A percentile compares a stretch with the other conserved stretches of the same genome.
These are phyloP conservation scores for Stygiomarasmius scandens DNA, from an alignment of 1,284 basidiomycete genomes.

Conservation along the genomic window DNA sequence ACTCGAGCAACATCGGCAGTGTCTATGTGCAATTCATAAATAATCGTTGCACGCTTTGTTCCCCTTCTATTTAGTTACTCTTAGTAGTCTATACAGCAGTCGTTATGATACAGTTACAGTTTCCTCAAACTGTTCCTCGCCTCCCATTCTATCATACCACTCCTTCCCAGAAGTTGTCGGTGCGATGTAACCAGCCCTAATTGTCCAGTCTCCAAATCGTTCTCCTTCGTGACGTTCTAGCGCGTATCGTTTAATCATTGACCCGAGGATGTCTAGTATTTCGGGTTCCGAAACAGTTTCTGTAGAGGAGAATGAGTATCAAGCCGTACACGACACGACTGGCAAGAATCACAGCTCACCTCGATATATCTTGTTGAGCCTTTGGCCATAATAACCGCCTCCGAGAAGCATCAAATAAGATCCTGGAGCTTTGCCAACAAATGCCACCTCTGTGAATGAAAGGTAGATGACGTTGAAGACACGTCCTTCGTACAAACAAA, in stretches of 20 bases:
- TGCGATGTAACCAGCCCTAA: constrained; percentile 84
- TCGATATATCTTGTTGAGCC: constrained; percentile 92
- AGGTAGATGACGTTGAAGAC: neutral
- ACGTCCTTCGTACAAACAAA: neutral
- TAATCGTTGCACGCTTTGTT: too few species aligned
- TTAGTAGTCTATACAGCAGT: too few species aligned
- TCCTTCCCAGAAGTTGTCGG: constrained; percentile 76
- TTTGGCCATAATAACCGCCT: constrained; percentile 91
- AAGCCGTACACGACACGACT: neutral
- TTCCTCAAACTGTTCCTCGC: constrained; percentile 13
- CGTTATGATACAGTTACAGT: too few species aligned
- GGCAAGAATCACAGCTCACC: constrained; percentile 42
- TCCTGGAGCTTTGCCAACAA: constrained; percentile 95
- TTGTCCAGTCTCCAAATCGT: constrained; percentile 94
- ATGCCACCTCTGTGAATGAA: constrained; percentile 77
- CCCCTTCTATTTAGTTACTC: too few species aligned
- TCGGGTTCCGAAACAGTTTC: constrained; percentile 94
- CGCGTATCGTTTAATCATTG: constrained; percentile 95
- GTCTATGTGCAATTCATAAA: too few species aligned
- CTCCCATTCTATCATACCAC: constrained; percentile 67
- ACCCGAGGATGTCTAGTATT: constrained; percentile 86
- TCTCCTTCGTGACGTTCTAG: constrained; percentile 89
- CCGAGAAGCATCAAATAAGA: constrained; percentile 95
- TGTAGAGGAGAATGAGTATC: constrained; percentile 28
- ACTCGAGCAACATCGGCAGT: too few species aligned